These are phyloP conservation scores for Backusella tuberculispora DNA, from an alignment of 192 early-diverging fungal genomes.

Conservation along the genomic window DNA sequence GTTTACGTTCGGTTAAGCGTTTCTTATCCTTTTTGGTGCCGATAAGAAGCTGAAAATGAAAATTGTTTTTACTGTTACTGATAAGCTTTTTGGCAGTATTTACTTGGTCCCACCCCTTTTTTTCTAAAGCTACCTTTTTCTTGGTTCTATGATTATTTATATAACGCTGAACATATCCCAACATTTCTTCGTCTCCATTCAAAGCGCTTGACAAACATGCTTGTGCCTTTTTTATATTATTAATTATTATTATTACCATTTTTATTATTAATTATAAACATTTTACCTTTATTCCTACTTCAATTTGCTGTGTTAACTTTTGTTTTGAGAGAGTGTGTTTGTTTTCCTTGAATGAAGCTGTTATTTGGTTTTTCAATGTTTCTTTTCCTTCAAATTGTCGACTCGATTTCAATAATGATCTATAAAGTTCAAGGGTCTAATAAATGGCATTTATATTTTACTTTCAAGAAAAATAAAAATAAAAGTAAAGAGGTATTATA, in stretches of 20 bases:
- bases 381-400: neutral
- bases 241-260: neutral
- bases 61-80: neutral
- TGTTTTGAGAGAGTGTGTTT: neutral
- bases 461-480: neutral
- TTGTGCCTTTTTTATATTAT: neutral
- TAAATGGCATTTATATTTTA: neutral
- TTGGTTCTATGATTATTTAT: neutral
- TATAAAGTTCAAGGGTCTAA: constrained; percentile 10
- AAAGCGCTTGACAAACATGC: neutral
- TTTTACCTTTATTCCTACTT: neutral
- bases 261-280: neutral
- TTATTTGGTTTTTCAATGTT: neutral
- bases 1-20: neutral
- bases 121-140: neutral
- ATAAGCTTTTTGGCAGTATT: neutral
- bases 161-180: neutral
- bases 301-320: neutral
- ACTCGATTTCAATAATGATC: neutral
- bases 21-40: neutral
- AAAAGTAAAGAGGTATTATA: neutral
- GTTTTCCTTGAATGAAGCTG: neutral
- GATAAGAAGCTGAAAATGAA: neutral
- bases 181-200: neutral
- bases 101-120: neutral